phyloP scores from a whole-genome alignment of 73 alveolate species.

The Paramecium caudatum region DNA sequence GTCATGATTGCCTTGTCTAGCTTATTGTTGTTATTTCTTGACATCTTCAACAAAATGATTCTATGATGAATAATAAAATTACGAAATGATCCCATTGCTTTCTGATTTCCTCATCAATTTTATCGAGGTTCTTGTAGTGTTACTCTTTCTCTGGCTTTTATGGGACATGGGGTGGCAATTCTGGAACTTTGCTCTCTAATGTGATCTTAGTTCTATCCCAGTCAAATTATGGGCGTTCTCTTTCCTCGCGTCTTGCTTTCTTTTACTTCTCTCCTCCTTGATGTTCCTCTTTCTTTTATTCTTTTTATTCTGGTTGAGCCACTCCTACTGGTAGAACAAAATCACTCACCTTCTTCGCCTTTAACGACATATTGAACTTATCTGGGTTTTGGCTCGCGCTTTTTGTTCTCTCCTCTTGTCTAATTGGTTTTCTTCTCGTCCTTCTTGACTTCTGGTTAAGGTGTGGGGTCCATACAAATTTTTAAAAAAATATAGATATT shows the following conservation, averaged over 20 bases:
- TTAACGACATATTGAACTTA: constrained; percentile 32
- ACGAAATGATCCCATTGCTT: constrained; percentile 46
- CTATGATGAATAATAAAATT: constrained; percentile 11
- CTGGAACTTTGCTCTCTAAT: constrained; percentile 33
- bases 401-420: constrained; percentile 46
- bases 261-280: constrained; percentile 3
- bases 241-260: constrained; percentile 20
- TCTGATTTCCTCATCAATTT: constrained; percentile 44
- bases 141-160: constrained; percentile 42
- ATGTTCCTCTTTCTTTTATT: not conserved
- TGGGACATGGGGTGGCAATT: constrained; percentile 23
- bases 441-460: constrained; percentile 37
- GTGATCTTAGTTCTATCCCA: constrained; percentile 64
- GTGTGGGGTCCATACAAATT: constrained; percentile 50
- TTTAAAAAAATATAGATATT: constrained; percentile 35
- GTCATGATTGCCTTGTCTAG: constrained; percentile 52
- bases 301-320: not conserved
- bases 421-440: constrained; percentile 9
- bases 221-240: constrained; percentile 42
- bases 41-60: not conserved
- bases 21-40: not conserved
- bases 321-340: not conserved
- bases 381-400: constrained; percentile 30
- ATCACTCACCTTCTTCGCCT: constrained; percentile 11
- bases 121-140: constrained; percentile 9